Evolutionary conservation across 306 rosid species (phyloP).

Genomic region (Lithocarpus polystachyus): DNA sequence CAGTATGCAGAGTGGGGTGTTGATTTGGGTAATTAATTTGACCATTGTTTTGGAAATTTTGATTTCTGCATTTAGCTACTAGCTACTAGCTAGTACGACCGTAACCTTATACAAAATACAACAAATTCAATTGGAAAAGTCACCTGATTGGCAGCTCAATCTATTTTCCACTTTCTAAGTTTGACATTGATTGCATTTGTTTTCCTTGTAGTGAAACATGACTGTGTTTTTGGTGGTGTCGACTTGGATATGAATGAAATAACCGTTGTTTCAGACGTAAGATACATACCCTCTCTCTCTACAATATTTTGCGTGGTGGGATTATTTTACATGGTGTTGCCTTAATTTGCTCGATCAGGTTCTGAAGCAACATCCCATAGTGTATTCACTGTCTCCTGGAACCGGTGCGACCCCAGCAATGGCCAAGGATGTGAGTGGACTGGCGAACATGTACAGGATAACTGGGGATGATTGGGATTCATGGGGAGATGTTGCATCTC

Average conservation of each 20-base stretch:
- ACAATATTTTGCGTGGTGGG: too few species aligned
- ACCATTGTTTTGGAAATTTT: slow-evolving; percentile 11
- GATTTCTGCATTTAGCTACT: background rate
- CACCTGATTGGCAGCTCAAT: background rate
- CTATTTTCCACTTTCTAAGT: slow-evolving; percentile 7
- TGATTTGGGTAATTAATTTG: slow-evolving; percentile 62
- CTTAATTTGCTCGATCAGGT: slow-evolving; percentile 44
- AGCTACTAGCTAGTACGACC: background rate
- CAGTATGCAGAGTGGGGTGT: slow-evolving; percentile 96
- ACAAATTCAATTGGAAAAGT: background rate
- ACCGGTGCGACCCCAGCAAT: slow-evolving; percentile 66
- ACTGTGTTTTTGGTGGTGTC: slow-evolving; percentile 89
- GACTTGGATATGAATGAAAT: slow-evolving; percentile 84
- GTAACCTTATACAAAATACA: background rate
- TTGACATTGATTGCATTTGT: slow-evolving; percentile 17
- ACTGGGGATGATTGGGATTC: slow-evolving; percentile 97
- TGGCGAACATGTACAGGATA: slow-evolving; percentile 84
- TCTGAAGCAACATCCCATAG: slow-evolving; percentile 56
- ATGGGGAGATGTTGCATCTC: slow-evolving; percentile 65
- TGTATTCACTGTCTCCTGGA: slow-evolving; percentile 89
- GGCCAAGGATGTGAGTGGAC: slow-evolving; percentile 63
- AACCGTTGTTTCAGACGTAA: slow-evolving; percentile 71
- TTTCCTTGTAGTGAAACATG: slow-evolving; percentile 77
- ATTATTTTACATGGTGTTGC: too few species aligned
- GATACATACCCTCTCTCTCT: background rate